These are phyloP conservation scores for Paraphoma sp. DNA, from an alignment of 2,329 filamentous ascomycete species.

Conservation along the genomic window DNA sequence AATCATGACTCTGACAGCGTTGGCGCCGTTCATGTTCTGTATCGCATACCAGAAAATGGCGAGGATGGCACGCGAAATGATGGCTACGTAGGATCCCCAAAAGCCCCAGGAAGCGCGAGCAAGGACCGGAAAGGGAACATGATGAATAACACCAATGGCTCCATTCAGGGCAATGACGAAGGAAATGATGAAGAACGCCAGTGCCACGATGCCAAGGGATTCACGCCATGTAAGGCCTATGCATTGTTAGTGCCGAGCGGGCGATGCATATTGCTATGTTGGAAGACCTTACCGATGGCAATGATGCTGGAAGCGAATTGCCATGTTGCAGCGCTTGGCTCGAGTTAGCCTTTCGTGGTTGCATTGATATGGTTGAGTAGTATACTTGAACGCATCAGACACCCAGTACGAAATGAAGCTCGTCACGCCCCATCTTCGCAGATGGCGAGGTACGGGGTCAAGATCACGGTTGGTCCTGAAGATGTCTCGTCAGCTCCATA, in stretches of 20 bases:
- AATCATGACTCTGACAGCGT: constrained; percentile 59
- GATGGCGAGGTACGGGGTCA: constrained; percentile 54
- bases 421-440: constrained; percentile 55
- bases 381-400: constrained; percentile 58
- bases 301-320: constrained; percentile 54
- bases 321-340: constrained; percentile 57
- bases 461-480: constrained; percentile 56
- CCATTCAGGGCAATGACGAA: constrained; percentile 68
- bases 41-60: constrained; percentile 71
- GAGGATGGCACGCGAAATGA: constrained; percentile 61
- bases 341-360: constrained; percentile 5
- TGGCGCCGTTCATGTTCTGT: constrained; percentile 68
- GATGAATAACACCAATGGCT: constrained; percentile 54
- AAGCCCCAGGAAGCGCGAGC: constrained; percentile 64
- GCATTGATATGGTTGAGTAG: background rate
- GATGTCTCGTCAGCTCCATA: background rate
- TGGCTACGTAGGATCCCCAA: constrained; percentile 63
- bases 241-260: background rate
- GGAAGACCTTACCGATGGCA: constrained; percentile 36
- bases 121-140: constrained; percentile 64
- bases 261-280: too few species aligned
- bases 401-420: constrained; percentile 61
- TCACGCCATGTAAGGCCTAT: constrained; percentile 62
- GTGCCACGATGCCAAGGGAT: constrained; percentile 59
- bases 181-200: constrained; percentile 60